Conservation (phyloP, 257 asterid species). For the Nicotiana benthamiana region DNA sequence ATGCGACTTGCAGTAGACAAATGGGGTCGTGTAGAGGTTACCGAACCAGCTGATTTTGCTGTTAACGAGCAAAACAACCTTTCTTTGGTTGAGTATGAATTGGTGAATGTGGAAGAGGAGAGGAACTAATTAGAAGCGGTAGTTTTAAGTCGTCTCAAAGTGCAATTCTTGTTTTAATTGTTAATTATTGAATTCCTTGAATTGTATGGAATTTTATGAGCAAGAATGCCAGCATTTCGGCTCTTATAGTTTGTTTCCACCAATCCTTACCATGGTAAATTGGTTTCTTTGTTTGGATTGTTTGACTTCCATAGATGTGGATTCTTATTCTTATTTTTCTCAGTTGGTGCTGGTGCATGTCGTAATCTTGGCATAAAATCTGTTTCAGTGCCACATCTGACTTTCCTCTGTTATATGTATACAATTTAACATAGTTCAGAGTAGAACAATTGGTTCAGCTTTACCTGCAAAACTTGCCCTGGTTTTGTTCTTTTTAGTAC, state of each 20-base stretch:
- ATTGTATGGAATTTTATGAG: neutral
- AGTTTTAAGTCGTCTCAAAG: neutral
- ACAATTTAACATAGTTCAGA: too few relatives aligned
- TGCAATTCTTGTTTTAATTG: slow-evolving; percentile 3
- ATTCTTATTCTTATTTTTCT: too few relatives aligned
- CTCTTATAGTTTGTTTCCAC: neutral
- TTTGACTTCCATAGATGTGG: too few relatives aligned
- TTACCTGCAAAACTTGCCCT: too few relatives aligned
- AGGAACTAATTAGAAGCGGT: neutral
- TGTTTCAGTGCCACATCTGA: too few relatives aligned
- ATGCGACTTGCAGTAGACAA: slow-evolving; percentile 9
- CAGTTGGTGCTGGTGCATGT: too few relatives aligned
- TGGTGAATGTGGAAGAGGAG: slow-evolving; percentile 9
- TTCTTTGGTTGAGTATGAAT: slow-evolving; percentile 3
- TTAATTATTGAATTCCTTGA: slow-evolving; percentile 7
- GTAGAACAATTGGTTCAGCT: too few relatives aligned
- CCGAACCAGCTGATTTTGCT: neutral
- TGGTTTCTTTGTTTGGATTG: too few relatives aligned
- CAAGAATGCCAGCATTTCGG: neutral
- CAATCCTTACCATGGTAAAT: neutral
- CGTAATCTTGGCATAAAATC: too few relatives aligned
- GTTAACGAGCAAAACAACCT: neutral
- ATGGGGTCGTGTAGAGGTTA: neutral
- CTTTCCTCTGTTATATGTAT: too few relatives aligned
- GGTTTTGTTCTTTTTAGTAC: too few relatives aligned